phyloP scores from a whole-genome alignment of 2,329 filamentous ascomycete genomes.

The Clarireedia monteithiana region DNA sequence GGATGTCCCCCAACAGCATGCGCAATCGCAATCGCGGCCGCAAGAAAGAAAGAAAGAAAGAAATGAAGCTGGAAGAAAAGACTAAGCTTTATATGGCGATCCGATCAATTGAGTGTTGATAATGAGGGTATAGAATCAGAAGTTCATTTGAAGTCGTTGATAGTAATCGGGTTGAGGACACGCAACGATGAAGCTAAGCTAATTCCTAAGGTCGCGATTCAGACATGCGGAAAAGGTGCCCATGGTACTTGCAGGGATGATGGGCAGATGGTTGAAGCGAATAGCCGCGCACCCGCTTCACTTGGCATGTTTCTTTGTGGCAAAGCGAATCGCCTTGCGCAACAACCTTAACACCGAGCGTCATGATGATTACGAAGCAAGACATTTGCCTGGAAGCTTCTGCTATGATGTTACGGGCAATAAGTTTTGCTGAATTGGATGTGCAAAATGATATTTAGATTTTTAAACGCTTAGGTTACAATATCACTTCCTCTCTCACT shows the following conservation, averaged over 20 bases:
- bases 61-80: not conserved
- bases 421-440: too few species aligned
- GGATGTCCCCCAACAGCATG: slow-evolving; percentile 1
- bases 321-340: not conserved
- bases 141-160: not conserved
- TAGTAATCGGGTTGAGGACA: slow-evolving; percentile 19
- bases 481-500: not conserved
- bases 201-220: slow-evolving; percentile 5
- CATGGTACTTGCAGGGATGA: slow-evolving; percentile 1
- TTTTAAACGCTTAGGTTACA: too few species aligned
- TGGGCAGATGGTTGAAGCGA: slow-evolving; percentile 3
- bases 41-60: slow-evolving; percentile 5
- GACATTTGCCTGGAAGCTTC: slow-evolving; percentile 24
- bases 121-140: not conserved
- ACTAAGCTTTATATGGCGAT: not conserved
- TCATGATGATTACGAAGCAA: slow-evolving; percentile 26
- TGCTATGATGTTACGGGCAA: not conserved
- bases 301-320: not conserved
- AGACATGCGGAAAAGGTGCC: slow-evolving; percentile 3
- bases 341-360: not conserved
- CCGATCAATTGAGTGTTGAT: not conserved
- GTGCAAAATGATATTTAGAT: too few species aligned
- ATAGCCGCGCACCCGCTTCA: slow-evolving; percentile 32
- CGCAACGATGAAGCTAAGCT: slow-evolving; percentile 20
- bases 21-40: not conserved